Conservation (phyloP, 164 flowering plant genomes). For the Vitis rotundifolia region DNA sequence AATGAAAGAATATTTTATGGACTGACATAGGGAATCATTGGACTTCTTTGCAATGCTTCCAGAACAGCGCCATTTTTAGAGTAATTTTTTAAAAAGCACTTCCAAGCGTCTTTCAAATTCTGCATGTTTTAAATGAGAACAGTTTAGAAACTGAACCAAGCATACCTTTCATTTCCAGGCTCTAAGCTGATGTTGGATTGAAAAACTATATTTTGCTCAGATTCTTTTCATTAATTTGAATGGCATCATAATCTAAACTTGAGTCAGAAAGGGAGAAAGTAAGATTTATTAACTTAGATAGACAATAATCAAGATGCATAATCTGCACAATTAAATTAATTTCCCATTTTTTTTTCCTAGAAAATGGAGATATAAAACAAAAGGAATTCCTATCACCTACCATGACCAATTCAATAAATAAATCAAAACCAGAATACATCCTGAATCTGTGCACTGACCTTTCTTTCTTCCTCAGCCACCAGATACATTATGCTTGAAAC, state of each 20-base stretch:
- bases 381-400: constrained; percentile 7
- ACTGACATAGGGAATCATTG: too few species aligned
- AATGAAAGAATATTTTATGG: too few species aligned
- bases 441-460: constrained; percentile 12
- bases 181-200: background rate
- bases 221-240: too few species aligned
- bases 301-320: constrained; percentile 9
- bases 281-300: constrained; percentile 12
- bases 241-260: background rate
- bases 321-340: constrained; percentile 17
- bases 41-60: too few species aligned
- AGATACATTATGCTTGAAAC: constrained; percentile 63
- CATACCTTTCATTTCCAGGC: too few species aligned
- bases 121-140: too few species aligned
- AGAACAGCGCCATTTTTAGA: too few species aligned
- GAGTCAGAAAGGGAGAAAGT: background rate
- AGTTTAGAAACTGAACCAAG: too few species aligned
- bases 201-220: background rate
- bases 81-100: too few species aligned
- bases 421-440: constrained; percentile 9
- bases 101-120: too few species aligned
- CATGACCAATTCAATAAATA: constrained; percentile 15
- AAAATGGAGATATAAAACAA: constrained; percentile 5
- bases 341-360: constrained; percentile 18
- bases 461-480: constrained; percentile 21